Base-by-base conservation (phyloP, 352 stramenopile genomes). In the Globisporangium lucens region DNA sequence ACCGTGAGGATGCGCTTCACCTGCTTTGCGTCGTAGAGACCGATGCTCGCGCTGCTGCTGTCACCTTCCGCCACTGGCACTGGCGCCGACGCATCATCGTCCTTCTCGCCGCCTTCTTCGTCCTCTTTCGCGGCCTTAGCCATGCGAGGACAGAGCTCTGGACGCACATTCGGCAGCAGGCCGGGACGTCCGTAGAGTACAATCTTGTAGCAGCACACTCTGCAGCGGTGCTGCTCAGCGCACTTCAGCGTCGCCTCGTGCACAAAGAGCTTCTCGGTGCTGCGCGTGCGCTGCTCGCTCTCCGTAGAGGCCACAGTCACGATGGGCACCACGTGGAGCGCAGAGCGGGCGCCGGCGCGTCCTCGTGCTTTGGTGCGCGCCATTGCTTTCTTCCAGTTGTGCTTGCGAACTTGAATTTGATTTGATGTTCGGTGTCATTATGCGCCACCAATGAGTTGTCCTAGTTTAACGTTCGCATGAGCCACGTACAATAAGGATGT, bases 181-280 rank as follows among this genome's bases (percentile, higher is more conserved):
- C 83, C 84, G 1, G 71, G 71, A 4, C 83, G 74, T 12, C 72
- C 67, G 62, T 91, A 76, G 41, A 96, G 73, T 27, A 90, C 78
- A 55, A 95, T 83, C 77, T 97, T 97, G 76, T 97, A 96, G 70
- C 83, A 90, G 68, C 89, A 97, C 8, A 87, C 82, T n/a, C 92
- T 73, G 72, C 89, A 97, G 65, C 81, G 77, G n/a, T 71, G 75
- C 69, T 69, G 61, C 30, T 92, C 66, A 3, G 83, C 87, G 57
- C 89, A 97, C 7, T 68, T 64, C 29, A 94, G 75, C 66, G 89
- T 97, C 29, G 87, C 83, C 9, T 51, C 59, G 41, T 94, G 85
- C 57, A 89, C 85, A 56, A 78, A 77, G 36, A 93, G 77, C 63
- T 88, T 73, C 51, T 84, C 68, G 15, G 88, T 65, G 55, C 76